Evolutionary conservation across 495 filamentous ascomycete species (phyloP), one percentile per base, ranked within the genome.

Genomic region (Aspergillus cristatus): DNA sequence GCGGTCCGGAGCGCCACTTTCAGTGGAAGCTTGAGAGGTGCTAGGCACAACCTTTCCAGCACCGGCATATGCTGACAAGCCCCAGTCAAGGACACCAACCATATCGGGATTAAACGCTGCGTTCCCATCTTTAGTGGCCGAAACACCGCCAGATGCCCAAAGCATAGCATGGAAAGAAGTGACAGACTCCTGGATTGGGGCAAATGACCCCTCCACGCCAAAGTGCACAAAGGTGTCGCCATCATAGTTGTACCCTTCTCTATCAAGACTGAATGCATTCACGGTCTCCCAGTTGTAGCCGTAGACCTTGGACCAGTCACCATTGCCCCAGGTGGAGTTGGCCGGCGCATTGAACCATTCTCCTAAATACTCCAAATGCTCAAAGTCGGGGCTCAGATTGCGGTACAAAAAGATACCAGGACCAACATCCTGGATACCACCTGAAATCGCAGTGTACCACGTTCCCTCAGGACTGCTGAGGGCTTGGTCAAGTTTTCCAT

Each of bases 41-140:
- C 38, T 32, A 1, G 49, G 42, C 6, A 52, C 17, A 17, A 52
- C 35, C 26, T 48, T 45, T 4, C 49, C 49, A 1, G 49, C 38
- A n/a, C 42, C 49, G 1, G 49, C 49, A 25, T 52, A 52, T 1
- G 35, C 42, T 1, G 45, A 42, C 8, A 34, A 12, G 6, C 49
- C 49, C 45, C 49, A 52, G 45, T 52, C 49, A 15, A 52, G 37
- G 8, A 48, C 37, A 42, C 49, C 49, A 8, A 40, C 49, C 49
- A 52, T 52, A 29, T 33, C 34, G 3, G 49, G 49, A 13, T 35
- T 43, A 39, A 52, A 52, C 6, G 18, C 13, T 7, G 39, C 31
- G 1, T 25, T 25, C 7, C 35, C 37, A 4, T 40, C 15, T n/a
- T n/a, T n/a, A n/a, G n/a, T n/a, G 20, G 39, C 38, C 8, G 39